Evolutionary conservation across 2,329 filamentous ascomycete genomes (phyloP).

Genomic region (Aspergillus felis): DNA sequence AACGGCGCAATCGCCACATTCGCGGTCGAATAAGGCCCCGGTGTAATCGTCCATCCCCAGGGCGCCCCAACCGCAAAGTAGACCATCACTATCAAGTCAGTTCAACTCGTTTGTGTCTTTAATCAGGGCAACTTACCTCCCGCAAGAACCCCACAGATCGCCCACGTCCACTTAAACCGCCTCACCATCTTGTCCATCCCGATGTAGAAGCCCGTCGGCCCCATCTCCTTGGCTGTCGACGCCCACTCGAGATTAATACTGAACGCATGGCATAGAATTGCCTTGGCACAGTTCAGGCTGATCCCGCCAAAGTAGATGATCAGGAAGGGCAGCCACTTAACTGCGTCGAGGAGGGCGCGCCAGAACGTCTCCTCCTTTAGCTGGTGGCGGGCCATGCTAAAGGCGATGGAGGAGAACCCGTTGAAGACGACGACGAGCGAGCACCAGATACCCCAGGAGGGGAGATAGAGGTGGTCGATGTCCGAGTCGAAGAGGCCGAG

Average conservation of each 20-base stretch:
- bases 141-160: conserved; percentile 13
- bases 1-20: conserved; percentile 70
- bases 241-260: conserved; percentile 85
- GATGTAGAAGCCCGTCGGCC: conserved; percentile 71
- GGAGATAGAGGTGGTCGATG: conserved; percentile 64
- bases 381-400: conserved; percentile 62
- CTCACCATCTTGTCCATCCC: conserved; percentile 75
- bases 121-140: conserved; percentile 15
- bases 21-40: conserved; percentile 12
- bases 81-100: conserved; percentile 20
- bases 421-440: conserved; percentile 64
- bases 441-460: conserved; percentile 62
- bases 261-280: conserved; percentile 74
- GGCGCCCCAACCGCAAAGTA: conserved; percentile 27
- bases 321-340: conserved; percentile 60
- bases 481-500: conserved; percentile 68
- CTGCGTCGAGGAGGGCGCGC: conserved; percentile 50
- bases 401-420: conserved; percentile 55
- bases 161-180: conserved; percentile 71
- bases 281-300: conserved; percentile 68
- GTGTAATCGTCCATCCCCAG: conserved; percentile 40
- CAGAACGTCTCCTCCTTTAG: conserved; percentile 53
- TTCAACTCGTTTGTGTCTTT: not conserved
- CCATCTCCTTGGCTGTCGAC: conserved; percentile 77
- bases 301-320: conserved; percentile 81